Conservation (phyloP, 2,329 filamentous ascomycete genomes). For the Colletotrichum sp. region DNA sequence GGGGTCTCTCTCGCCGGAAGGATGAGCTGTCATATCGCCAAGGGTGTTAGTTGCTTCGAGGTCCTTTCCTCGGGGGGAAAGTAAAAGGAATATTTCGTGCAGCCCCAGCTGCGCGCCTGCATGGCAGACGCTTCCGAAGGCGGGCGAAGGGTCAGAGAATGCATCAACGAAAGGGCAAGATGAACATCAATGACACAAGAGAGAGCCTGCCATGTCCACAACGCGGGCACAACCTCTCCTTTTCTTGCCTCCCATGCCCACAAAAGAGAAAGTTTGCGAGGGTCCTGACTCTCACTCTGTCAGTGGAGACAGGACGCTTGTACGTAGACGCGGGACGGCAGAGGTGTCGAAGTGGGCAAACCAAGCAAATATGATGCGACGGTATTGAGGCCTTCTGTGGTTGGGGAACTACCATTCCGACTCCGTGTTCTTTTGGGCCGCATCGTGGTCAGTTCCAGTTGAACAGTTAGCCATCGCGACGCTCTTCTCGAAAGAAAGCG, state of each 20-base stretch:
- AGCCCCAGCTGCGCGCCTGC: slow-evolving; percentile 1
- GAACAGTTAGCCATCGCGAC: neutral
- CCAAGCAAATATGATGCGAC: neutral
- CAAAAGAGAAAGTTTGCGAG: neutral
- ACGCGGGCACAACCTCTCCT: neutral
- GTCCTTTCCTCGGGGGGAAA: neutral
- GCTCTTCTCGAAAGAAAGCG: neutral
- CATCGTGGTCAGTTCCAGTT: neutral
- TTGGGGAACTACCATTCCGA: neutral
- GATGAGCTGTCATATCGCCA: slow-evolving; percentile 6
- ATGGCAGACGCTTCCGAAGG: neutral
- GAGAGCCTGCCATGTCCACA: neutral
- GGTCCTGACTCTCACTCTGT: neutral
- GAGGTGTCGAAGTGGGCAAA: neutral
- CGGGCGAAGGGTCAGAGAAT: neutral
- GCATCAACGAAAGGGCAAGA: neutral
- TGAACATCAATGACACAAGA: neutral
- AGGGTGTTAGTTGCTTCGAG: neutral
- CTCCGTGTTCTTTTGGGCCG: neutral
- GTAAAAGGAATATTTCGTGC: slow-evolving; percentile 1
- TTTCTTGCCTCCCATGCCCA: neutral
- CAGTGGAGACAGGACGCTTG: neutral
- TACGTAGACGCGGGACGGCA: neutral
- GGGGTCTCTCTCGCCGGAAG: neutral
- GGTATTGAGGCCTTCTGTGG: neutral